Base-by-base conservation (phyloP, 345 rosid genomes). In the Capsella bursapastoris region DNA sequence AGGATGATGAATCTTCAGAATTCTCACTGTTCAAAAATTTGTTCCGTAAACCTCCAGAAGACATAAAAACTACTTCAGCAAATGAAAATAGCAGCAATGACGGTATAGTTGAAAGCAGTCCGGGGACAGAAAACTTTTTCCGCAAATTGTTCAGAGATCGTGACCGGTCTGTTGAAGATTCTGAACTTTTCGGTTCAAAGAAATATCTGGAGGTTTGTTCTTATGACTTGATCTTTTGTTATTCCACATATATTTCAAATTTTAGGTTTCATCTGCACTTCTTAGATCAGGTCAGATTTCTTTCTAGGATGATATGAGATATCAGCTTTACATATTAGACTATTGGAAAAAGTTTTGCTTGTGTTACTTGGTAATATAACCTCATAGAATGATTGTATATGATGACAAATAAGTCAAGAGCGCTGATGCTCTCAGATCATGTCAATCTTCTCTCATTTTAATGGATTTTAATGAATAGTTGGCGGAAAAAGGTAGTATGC, bases 111-210 rank as follows among this genome's bases (percentile, higher is more conserved):
- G 99, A 90, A 80, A 89, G 91, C 83, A 95, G 98, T 78, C 98
- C 93, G 2, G 96, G 99, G 61, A 92, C 97, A 7, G 97, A 95
- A 79, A 95, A 75, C 64, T 92, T 95, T 84, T 92, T 95, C 78
- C 96, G 97, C 66, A 95, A 95, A 84, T 81, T 95, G 73, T 95
- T 95, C 73, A 90, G 88, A 82, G 99, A 95, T 70, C 90, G 94
- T 51, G 98, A 92, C 71, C 88, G 88, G 50, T 92, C 97, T 49
- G 84, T 90, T 73, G 96, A 90, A 83, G 97, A 92, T 75, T 92
- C 96, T 0, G 98, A 89, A 83, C 81, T 90, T 63, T 86, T 90
- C 57, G 83, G 86, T 63, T 86, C 86, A 16, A 92, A 89, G 82
- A 95, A 89, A 81, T 83, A 81, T 22, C 86, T 78, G 50, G 97